These are phyloP conservation scores for Sphenostylis stenocarpa DNA, from an alignment of 306 rosid genomes.

Conservation along the genomic window DNA sequence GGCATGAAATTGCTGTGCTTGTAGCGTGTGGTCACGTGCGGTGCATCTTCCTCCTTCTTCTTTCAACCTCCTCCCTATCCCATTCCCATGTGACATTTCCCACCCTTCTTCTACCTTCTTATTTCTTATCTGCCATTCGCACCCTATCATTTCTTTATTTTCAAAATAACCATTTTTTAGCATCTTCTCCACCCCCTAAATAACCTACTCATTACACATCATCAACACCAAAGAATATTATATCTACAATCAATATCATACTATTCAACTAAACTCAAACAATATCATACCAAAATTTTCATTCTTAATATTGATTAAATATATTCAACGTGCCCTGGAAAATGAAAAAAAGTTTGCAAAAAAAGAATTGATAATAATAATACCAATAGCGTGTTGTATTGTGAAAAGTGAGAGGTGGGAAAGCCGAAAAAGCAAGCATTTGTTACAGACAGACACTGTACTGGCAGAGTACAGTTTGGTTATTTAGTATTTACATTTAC, in stretches of 20 bases:
- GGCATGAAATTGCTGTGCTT: conserved; percentile 22
- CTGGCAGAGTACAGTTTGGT: neutral
- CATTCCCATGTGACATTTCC: conserved; percentile 46
- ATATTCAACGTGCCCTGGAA: neutral
- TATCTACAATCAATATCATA: no score
- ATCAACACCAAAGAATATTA: neutral
- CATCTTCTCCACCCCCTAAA: neutral
- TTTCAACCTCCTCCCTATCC: conserved; percentile 4
- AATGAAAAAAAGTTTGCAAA: neutral
- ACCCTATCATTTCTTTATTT: neutral
- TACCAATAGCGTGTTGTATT: neutral
- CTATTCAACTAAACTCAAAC: no score
- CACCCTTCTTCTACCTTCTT: conserved; percentile 3
- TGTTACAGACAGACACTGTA: conserved; percentile 4
- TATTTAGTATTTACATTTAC: neutral
- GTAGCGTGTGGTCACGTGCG: conserved; percentile 36
- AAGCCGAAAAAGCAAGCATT: conserved; percentile 4
- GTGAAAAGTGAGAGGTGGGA: conserved; percentile 21
- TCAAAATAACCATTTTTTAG: neutral
- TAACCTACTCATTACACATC: no score
- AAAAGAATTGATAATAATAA: conserved; percentile 1
- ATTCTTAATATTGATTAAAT: no score
- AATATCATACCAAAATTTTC: no score
- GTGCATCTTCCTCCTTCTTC: conserved; percentile 31
- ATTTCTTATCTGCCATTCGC: conserved; percentile 36